These are phyloP conservation scores for Rutstroemia sp. DNA, from an alignment of 2,329 filamentous ascomycete species.

Conservation along the genomic window DNA sequence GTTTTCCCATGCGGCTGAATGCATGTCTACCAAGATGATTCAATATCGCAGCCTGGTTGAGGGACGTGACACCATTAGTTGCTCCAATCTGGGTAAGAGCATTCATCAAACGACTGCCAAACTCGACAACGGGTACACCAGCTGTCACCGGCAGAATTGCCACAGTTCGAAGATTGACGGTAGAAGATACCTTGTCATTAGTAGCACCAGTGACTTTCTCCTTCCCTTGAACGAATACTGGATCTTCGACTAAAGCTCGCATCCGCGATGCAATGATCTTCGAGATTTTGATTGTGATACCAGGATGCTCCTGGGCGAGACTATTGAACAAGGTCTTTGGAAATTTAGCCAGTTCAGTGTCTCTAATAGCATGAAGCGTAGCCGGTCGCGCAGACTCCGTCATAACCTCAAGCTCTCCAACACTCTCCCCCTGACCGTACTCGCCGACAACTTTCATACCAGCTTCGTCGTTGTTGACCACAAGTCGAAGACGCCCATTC, in stretches of 20 bases:
- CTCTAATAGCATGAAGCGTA: constrained; percentile 89
- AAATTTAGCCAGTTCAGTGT: constrained; percentile 94
- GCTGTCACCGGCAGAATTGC: constrained; percentile 84
- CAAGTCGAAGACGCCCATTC: constrained; percentile 80
- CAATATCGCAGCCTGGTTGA: constrained; percentile 89
- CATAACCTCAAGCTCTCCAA: constrained; percentile 93
- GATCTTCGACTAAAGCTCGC: constrained; percentile 79
- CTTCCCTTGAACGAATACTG: constrained; percentile 56
- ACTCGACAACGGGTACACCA: constrained; percentile 90
- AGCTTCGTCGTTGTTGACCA: constrained; percentile 74
- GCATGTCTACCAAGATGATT: constrained; percentile 94
- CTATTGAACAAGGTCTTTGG: constrained; percentile 96
- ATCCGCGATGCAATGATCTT: constrained; percentile 97
- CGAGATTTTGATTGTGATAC: constrained; percentile 97
- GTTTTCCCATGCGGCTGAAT: constrained; percentile 94
- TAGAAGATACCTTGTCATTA: constrained; percentile 68
- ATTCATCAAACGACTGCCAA: constrained; percentile 80
- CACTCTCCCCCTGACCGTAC: constrained; percentile 94
- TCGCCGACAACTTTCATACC: constrained; percentile 83
- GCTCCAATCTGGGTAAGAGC: constrained; percentile 85
- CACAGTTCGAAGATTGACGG: constrained; percentile 85
- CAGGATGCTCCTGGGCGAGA: constrained; percentile 90
- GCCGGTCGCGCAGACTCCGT: constrained; percentile 88
- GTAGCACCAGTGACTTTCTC: constrained; percentile 54
- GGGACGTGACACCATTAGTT: constrained; percentile 79